These are phyloP conservation scores for Saccharomyces jurei DNA, from an alignment of 805 yeast species.

Conservation along the genomic window DNA sequence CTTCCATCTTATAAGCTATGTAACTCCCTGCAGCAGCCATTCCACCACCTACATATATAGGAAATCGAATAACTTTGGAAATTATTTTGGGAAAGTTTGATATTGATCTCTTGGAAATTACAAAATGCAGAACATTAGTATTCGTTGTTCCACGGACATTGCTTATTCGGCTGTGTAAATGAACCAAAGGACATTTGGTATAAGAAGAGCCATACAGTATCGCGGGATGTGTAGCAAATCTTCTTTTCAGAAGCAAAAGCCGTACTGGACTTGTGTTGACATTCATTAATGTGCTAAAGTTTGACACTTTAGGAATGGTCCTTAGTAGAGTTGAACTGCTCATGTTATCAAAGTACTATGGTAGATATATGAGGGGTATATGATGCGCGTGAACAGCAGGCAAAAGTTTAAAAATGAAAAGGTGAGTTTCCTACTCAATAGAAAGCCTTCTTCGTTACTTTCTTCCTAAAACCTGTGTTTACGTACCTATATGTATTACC, in stretches of 20 bases:
- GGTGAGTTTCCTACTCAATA: background rate
- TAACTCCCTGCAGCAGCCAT: conserved; percentile 92
- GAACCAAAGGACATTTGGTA: background rate
- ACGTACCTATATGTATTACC: background rate
- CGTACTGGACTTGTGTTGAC: background rate
- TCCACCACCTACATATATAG: conserved; percentile 83
- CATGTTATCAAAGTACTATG: background rate
- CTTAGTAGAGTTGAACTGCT: background rate
- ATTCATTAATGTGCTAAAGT: background rate
- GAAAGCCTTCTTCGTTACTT: background rate
- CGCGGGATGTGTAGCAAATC: background rate
- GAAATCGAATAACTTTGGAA: conserved; percentile 49
- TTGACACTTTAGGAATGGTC: background rate
- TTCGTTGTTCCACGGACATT: background rate
- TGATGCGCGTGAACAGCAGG: background rate
- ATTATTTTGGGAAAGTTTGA: conserved; percentile 45
- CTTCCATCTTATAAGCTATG: conserved; percentile 84
- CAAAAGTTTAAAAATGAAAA: background rate
- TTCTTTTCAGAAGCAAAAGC: background rate
- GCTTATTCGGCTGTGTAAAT: background rate
- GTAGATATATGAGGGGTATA: background rate
- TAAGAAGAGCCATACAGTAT: background rate
- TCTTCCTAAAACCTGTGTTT: background rate
- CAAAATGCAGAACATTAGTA: background rate
- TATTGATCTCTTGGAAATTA: conserved; percentile 19